A percentile compares a stretch with the other conserved stretches of the same genome.
Conservation (phyloP, 257 asterid species). For the Nicotiana paniculata region DNA sequence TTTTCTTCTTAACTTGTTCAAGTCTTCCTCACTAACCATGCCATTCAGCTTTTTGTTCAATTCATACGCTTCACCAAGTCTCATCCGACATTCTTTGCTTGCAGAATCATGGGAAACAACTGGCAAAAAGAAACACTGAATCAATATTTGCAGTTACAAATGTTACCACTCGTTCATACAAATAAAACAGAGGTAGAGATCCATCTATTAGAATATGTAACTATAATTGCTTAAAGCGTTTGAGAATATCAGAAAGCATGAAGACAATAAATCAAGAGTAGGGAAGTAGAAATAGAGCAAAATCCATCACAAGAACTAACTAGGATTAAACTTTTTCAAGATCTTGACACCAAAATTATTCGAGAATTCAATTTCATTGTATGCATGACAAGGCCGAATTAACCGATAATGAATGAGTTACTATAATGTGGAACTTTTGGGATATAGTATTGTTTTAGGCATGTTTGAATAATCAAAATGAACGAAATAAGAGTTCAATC, state of each 20-base stretch:
- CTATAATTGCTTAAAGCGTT: neutral
- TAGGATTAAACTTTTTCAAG: neutral
- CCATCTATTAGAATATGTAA: neutral
- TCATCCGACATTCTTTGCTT: slow-evolving; percentile 74
- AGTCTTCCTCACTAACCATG: slow-evolving; percentile 49
- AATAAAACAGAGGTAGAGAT: neutral
- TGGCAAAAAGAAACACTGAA: slow-evolving; percentile 13
- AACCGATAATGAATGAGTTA: neutral
- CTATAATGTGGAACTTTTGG: neutral
- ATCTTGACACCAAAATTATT: neutral
- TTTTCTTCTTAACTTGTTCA: slow-evolving; percentile 50
- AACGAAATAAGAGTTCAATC: neutral
- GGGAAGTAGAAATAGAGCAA: neutral
- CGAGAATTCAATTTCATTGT: neutral
- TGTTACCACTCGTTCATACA: neutral
- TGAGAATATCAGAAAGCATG: neutral
- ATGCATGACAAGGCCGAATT: neutral
- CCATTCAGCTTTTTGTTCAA: slow-evolving; percentile 69
- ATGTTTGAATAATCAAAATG: neutral
- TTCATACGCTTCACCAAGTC: slow-evolving; percentile 71
- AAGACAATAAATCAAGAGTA: neutral
- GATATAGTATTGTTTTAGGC: neutral
- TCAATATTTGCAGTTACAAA: neutral
- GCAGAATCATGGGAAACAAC: slow-evolving; percentile 78
- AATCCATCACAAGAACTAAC: neutral